phyloP scores from a whole-genome alignment of 1,284 basidiomycete genomes.

The Rhodotorula sp. region DNA sequence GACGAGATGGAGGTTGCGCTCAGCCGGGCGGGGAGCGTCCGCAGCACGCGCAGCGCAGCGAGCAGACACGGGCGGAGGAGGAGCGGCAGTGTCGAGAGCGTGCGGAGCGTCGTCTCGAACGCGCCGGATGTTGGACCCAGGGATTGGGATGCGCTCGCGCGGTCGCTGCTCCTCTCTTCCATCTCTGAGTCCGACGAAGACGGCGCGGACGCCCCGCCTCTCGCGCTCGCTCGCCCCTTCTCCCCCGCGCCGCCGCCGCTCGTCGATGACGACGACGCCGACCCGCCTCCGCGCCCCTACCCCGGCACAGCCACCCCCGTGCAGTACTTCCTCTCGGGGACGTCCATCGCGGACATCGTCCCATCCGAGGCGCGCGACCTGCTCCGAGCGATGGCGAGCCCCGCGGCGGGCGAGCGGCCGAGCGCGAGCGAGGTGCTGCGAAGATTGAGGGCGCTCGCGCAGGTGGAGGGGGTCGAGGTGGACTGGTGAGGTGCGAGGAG shows the following conservation, averaged over 20 bases:
- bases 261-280: not conserved
- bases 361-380: conserved; percentile 28
- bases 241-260: not conserved
- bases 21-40: conserved; percentile 17
- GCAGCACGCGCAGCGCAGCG: conserved; percentile 8
- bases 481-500: not conserved
- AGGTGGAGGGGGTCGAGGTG: not conserved
- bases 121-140: conserved; percentile 1
- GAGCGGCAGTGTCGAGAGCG: conserved; percentile 25
- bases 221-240: not conserved
- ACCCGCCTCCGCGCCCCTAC: conserved; percentile 6
- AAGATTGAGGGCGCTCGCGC: not conserved
- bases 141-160: conserved; percentile 8
- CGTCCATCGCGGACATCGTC: conserved; percentile 6
- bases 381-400: conserved; percentile 24
- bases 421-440: conserved; percentile 21
- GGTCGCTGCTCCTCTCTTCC: conserved; percentile 13
- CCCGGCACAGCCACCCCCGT: conserved; percentile 22
- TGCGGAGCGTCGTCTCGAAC: conserved; percentile 8
- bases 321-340: conserved; percentile 27
- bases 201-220: not conserved
- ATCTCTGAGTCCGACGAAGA: not conserved
- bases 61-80: conserved; percentile 15
- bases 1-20: conserved; percentile 10
- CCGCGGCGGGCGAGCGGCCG: conserved; percentile 16